These are phyloP conservation scores for Dioszegia hungarica DNA, from an alignment of 768 basidiomycete genomes.

Conservation along the genomic window DNA sequence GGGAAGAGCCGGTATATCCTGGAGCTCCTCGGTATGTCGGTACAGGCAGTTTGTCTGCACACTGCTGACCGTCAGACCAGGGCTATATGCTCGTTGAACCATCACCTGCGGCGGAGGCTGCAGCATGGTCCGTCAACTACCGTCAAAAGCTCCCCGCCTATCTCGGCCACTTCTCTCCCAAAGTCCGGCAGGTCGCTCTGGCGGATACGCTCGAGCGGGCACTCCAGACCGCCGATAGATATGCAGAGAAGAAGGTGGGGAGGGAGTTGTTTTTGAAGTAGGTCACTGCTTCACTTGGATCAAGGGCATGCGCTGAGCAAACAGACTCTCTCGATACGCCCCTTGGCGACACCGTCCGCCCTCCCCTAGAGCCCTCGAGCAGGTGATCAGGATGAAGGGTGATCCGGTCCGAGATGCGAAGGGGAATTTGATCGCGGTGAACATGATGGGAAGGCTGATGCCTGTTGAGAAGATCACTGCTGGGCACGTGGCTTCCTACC, in stretches of 20 bases:
- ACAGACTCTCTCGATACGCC: conserved; percentile 29
- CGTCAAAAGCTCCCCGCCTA: conserved; percentile 18
- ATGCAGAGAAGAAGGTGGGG: conserved; percentile 23
- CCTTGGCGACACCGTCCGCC: conserved; percentile 32
- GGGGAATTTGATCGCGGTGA: background rate
- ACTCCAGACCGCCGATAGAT: conserved; percentile 31
- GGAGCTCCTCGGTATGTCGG: conserved; percentile 28
- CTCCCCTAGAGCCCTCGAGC: conserved; percentile 20
- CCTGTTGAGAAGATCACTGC: background rate
- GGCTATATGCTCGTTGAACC: conserved; percentile 28
- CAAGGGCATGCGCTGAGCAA: background rate
- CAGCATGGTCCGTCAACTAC: conserved; percentile 20
- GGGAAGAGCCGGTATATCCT: conserved; percentile 13
- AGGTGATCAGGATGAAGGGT: conserved; percentile 28
- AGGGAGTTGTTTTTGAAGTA: conserved; percentile 23
- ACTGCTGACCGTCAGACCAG: conserved; percentile 16
- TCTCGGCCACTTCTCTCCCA: conserved; percentile 1
- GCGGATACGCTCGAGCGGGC: conserved; percentile 37
- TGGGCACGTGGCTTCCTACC: conserved; percentile 9
- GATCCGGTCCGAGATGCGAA: background rate
- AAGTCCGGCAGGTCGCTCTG: conserved; percentile 12
- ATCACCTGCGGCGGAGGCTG: background rate
- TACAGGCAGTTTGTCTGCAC: no score
- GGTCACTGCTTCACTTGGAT: conserved; percentile 3
- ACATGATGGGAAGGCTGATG: conserved; percentile 8